Evolutionary conservation across 108 stramenopile genomes (phyloP).

Genomic region (Fistulifera pelliculosa): DNA sequence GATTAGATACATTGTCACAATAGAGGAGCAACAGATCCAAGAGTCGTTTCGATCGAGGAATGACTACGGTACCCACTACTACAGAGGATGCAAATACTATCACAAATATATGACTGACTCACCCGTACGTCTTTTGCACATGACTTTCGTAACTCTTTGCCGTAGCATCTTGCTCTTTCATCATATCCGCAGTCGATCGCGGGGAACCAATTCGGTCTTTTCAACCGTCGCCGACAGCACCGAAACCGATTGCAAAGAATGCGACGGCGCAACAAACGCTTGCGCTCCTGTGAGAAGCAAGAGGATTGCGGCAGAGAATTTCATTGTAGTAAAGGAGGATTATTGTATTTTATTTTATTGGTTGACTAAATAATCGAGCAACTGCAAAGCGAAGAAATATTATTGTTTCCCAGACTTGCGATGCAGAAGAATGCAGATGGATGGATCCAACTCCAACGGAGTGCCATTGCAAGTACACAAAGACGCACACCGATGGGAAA

Average conservation of each 20-base stretch:
- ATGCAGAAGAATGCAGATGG: too few species aligned
- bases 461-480: too few species aligned
- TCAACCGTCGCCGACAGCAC: neutral
- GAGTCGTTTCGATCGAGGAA: neutral
- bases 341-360: too few species aligned
- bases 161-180: neutral
- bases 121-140: slow-evolving; percentile 83
- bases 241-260: neutral
- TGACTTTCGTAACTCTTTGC: slow-evolving; percentile 42
- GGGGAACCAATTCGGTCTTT: slow-evolving; percentile 13
- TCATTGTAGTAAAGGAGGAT: too few species aligned
- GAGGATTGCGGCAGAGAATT: neutral
- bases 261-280: neutral
- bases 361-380: too few species aligned
- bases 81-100: too few species aligned
- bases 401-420: too few species aligned
- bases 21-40: neutral
- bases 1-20: neutral
- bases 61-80: neutral
- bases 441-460: too few species aligned
- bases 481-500: too few species aligned
- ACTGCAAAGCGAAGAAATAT: too few species aligned
- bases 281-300: neutral
- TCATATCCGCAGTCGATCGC: slow-evolving; percentile 5
- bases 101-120: slow-evolving; percentile 11